Percentiles rank a stretch among this genome's conserved stretches.
Conservation (phyloP, 2,329 filamentous ascomycete genomes). For the Metarhizium brunneum region DNA sequence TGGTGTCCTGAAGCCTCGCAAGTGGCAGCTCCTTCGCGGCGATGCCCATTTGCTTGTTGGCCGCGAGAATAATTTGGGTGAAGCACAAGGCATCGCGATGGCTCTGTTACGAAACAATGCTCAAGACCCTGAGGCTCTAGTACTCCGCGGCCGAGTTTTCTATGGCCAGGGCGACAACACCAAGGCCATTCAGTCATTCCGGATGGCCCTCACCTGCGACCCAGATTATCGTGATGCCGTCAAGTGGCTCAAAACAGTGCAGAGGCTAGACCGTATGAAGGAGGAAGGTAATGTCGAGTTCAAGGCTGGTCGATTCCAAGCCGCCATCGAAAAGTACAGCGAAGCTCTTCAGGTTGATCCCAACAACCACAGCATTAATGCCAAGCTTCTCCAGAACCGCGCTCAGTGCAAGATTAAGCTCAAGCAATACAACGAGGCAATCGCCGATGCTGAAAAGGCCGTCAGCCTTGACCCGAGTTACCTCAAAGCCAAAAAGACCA, state of each 20-base stretch:
- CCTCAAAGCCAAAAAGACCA: slow-evolving; percentile 84
- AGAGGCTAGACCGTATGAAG: slow-evolving; percentile 89
- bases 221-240: slow-evolving; percentile 85
- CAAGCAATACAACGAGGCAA: slow-evolving; percentile 73
- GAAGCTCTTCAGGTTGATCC: slow-evolving; percentile 79
- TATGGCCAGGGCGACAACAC: slow-evolving; percentile 93
- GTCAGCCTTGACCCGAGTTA: slow-evolving; percentile 76
- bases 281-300: slow-evolving; percentile 86
- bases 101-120: slow-evolving; percentile 74
- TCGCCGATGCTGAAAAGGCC: slow-evolving; percentile 78
- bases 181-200: slow-evolving; percentile 86
- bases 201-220: slow-evolving; percentile 80
- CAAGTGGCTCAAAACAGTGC: slow-evolving; percentile 80
- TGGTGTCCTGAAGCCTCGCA: slow-evolving; percentile 72
- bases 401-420: slow-evolving; percentile 77
- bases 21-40: slow-evolving; percentile 88
- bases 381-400: slow-evolving; percentile 89
- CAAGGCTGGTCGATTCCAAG: slow-evolving; percentile 72
- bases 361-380: slow-evolving; percentile 81
- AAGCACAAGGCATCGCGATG: slow-evolving; percentile 91
- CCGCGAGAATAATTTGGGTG: slow-evolving; percentile 76
- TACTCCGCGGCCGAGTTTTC: slow-evolving; percentile 76
- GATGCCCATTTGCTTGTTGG: slow-evolving; percentile 92
- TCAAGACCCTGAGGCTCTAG: slow-evolving; percentile 87
- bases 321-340: slow-evolving; percentile 77